Evolutionary conservation across 2,329 filamentous ascomycete genomes (phyloP).

Genomic region (Aspergillus sp.): DNA sequence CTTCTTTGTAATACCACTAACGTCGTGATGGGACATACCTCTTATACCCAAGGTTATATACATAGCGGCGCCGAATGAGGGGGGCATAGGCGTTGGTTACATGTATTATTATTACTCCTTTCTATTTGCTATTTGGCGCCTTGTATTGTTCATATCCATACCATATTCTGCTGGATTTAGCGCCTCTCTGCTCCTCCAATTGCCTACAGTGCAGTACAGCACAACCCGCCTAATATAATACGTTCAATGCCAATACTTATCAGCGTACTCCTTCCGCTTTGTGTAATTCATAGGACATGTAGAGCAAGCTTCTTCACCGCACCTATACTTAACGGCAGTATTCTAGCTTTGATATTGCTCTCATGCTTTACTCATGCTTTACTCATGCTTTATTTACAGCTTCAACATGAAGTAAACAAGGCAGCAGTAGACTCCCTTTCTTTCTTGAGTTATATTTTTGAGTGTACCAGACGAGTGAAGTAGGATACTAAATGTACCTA

Average conservation of each 20-base stretch:
- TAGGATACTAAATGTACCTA: neutral
- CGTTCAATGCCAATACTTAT: neutral
- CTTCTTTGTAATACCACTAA: constrained; percentile 10
- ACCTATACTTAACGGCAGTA: too few species aligned
- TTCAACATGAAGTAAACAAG: neutral
- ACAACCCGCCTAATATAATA: neutral
- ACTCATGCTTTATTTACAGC: neutral
- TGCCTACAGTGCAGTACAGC: neutral
- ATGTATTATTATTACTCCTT: neutral
- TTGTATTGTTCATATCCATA: neutral
- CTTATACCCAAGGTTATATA: constrained; percentile 4
- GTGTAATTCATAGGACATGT: neutral
- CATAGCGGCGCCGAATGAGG: neutral
- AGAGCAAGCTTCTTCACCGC: too few species aligned
- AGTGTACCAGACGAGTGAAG: neutral
- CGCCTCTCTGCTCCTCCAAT: constrained; percentile 3
- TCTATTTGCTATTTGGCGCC: neutral
- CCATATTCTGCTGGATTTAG: neutral
- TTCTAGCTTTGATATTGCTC: too few species aligned
- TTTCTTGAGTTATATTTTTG: neutral
- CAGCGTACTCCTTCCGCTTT: neutral
- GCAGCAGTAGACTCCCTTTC: neutral
- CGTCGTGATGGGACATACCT: constrained; percentile 13
- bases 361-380: neutral
- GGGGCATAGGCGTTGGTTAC: neutral